Evolutionary conservation across 2,329 filamentous ascomycete genomes (phyloP).

Genomic region (Aspergillus sp.): DNA sequence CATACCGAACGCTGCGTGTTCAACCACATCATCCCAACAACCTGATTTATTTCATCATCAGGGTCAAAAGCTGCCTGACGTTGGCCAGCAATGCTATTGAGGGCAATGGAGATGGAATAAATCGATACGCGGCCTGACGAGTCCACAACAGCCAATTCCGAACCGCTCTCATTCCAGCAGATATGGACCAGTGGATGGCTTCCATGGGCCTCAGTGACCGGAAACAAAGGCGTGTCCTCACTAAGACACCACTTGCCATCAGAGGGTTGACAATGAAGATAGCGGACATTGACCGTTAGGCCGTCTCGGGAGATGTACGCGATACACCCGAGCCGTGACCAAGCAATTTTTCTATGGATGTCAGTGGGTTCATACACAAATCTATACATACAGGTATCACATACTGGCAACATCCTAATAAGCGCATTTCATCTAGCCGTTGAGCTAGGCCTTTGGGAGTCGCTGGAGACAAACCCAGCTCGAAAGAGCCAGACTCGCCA

Average conservation of each 20-base stretch:
- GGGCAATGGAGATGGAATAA: slow-evolving; percentile 60
- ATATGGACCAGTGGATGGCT: slow-evolving; percentile 69
- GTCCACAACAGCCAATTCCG: slow-evolving; percentile 79
- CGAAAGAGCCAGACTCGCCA: slow-evolving; percentile 56
- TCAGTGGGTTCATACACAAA: slow-evolving; percentile 10
- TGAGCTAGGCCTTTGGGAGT: slow-evolving; percentile 61
- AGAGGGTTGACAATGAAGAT: slow-evolving; percentile 61
- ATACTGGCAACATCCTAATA: slow-evolving; percentile 75
- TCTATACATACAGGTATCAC: slow-evolving; percentile 25
- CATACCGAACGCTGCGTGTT: slow-evolving; percentile 47
- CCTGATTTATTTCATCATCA: slow-evolving; percentile 65
- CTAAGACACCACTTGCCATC: slow-evolving; percentile 71
- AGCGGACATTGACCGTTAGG: slow-evolving; percentile 62
- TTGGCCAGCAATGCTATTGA: slow-evolving; percentile 64
- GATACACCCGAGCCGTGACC: slow-evolving; percentile 82
- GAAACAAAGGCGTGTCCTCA: slow-evolving; percentile 59
- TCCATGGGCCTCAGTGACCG: slow-evolving; percentile 55
- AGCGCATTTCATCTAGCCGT: slow-evolving; percentile 68
- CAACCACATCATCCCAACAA: slow-evolving; percentile 86
- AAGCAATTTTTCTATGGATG: slow-evolving; percentile 63
- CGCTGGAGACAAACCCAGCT: slow-evolving; percentile 49
- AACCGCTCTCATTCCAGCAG: slow-evolving; percentile 68
- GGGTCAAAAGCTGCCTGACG: slow-evolving; percentile 61
- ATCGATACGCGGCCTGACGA: slow-evolving; percentile 69
- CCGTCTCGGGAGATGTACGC: slow-evolving; percentile 72